Evolutionary conservation across 2,329 filamentous ascomycete species (phyloP), one percentile per base, ranked within the genome.

Genomic region (Stemphylium vesicarium): DNA sequence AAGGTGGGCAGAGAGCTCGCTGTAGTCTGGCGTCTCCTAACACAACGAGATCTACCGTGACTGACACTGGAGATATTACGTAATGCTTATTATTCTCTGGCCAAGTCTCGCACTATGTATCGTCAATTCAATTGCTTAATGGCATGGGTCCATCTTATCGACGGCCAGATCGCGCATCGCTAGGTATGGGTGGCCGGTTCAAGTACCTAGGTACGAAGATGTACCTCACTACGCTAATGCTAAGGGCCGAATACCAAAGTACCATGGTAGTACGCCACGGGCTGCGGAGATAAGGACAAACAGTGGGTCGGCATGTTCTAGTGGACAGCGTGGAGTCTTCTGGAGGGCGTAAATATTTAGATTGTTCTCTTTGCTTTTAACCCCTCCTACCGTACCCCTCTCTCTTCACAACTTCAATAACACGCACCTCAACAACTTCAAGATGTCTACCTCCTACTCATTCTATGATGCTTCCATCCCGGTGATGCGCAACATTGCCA

Each of bases 391-490:
- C 3, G 13, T 15, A 36, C 40, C 15, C 18, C 10, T 45, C 32
- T 45, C 41, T 36, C 35, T 44, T 29, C 37, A 26, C 29, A 32
- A 33, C 18, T 24, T 18, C 36, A 24, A 33, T 26, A 26, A 20
- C 36, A 50, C 5, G 37, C 20, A 36, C 33, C 20, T 44, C 18
- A 15, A 37, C n/a, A 18, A 13, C n/a, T 50, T 50, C 41, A 57
- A 22, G 16, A 65, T 65, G 62, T 53, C 62, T 24, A 24, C 60
- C 32, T 57, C 57, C 16, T 59, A 59, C 47, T 56, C 54, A 29
- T 66, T 65, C 51, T 64, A 64, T 45, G 54, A 60, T 22, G 55
- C 56, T 7, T 62, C 59, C 32, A 18, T 68, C 16, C 62, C 65
- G 0, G 48, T 53, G 13, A 33, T 68, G 16, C 46, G 51, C 20